Base-by-base conservation (phyloP, 495 filamentous ascomycete species). In the Tuber brumale region DNA sequence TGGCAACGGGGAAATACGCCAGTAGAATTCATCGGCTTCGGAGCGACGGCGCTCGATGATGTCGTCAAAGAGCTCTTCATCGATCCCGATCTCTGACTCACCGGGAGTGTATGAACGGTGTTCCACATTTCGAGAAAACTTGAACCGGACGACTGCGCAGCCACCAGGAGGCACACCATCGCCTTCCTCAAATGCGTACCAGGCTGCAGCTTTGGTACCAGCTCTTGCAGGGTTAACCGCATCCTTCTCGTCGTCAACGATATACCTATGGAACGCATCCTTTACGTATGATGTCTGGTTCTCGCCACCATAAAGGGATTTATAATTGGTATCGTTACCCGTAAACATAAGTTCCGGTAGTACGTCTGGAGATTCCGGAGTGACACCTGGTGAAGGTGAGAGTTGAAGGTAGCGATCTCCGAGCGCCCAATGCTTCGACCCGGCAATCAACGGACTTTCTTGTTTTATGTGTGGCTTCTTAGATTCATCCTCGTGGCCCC, bases 1-100 rank as follows among this genome's bases (percentile, higher is more conserved):
- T 3, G 95, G 95, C 51, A 98, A 86, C 2, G 95, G 95, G 85
- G 92, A 97, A 84, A 98, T 93, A 66, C 91, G 90, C 81, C 89
- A 95, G 86, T 94, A 98, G 82, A 98, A 98, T 72, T 97, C 95
- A 83, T 98, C 95, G 2, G 95, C 95, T 78, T 98, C 95, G 23
- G 90, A 89, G 73, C 87, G 89, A 79, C 93, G 89, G 82, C 91
- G 89, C 76, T 98, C 95, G 75, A 98, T 92, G 72, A 94, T 89
- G 82, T 97, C 91, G 81, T 98, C 95, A 76, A 98, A 94, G 18
- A 90, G 85, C 84, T 97, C 95, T 85, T 98, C 95, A 79, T 98
- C 94, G 44, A 98, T 81, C 44, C 81, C 82, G 27, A 76, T 75
- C 18, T 83, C 81, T 6, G 70, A 31, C 23, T 46, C 31, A 35